Base-by-base conservation (phyloP, 371 early-diverging fungal species). In the Mucor plumbeus region DNA sequence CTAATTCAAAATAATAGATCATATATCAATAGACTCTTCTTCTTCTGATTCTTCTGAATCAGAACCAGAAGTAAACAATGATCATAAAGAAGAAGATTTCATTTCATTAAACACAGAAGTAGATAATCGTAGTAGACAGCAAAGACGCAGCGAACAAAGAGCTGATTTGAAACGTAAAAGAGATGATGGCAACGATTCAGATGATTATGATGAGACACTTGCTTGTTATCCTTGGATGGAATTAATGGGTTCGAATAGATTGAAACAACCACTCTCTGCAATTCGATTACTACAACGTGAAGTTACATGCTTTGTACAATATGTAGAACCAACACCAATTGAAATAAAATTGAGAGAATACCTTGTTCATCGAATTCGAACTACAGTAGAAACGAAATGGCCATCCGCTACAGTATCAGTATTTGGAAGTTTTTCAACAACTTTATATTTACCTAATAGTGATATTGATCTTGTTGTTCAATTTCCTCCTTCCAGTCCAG, bases 371-470 rank as follows among this genome's bases (percentile, higher is more conserved):
- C 80, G 91, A 14, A 77, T 97, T 34, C 74, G 77, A 62, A 36
- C 68, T 7, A 75, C 83, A 1, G 79, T 95, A 19, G 31, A 80
- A 17, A 43, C 70, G 1, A 36, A 71, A 5, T 87, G 80, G 71
- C 59, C 72, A 0, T 63, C 73, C 6, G 84, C 87, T 0, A 63
- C 69, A 35, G 85, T 93, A 5, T 43, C 78, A 3, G 88, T 92
- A 5, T 97, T 95, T 87, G 98, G 98, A 3, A 92, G 93, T 61
- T 97, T 90, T 65, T 85, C 86, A 5, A 96, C 98, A 0, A 79
- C 79, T 34, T 73, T 97, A 9, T 98, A 93, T 77, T 79, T 98
- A 34, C 97, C 38, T 0, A 53, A 64, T 48, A 48, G 95, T 73
- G 96, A 96, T 74, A 83, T 96, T 39, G 97, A 96, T 79, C 57